Base-by-base conservation (phyloP, 1,139 yeast genomes). In the Taphrina betulina region DNA sequence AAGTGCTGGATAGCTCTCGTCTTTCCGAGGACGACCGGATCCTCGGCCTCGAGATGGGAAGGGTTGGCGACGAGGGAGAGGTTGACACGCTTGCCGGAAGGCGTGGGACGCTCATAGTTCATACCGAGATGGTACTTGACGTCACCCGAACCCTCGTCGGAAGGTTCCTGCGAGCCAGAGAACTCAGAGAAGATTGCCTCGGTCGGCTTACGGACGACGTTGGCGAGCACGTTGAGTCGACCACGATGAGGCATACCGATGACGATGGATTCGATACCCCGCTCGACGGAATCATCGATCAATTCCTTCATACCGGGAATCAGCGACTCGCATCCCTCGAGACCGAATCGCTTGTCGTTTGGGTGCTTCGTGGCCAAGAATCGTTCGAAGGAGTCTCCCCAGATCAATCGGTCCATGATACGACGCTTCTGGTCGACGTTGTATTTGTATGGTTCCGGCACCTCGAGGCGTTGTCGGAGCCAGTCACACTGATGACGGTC, bases 181-280 rank as follows among this genome's bases (percentile, higher is more conserved):
- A 92, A 92, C 76, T 92, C 99, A 53, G 94, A 83, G 72, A 92
- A 92, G 70, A 92, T 94, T 48, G 96, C 88, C 77, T 92, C 97
- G 71, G 92, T 90, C 67, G 98, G 97, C 73, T 92, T 92, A 77
- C 98, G 86, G 53, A 92, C 96, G 67, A 92, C 98, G 75, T 92
- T 92, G 60, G 96, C 88, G 74, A 92, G 80, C 85, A 92, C 90
- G 73, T 92, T 92, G 68, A 92, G 79, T 78, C 99, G 85, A 75
- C 99, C 99, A 80, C 99, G 88, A 75, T 92, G 98, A 58, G 99
- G 96, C 98, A 92, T 92, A 77, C 99, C 99, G 67, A 94, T 85
- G 67, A 92, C 95, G 61, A 92, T 82, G 70, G 92, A 97, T 74
- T 90, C 96, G 59, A 90, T 83, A 67, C 99, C 99, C 61, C 77